phyloP scores from a whole-genome alignment of 163 green algal species.

The Botryococcus braunii region DNA sequence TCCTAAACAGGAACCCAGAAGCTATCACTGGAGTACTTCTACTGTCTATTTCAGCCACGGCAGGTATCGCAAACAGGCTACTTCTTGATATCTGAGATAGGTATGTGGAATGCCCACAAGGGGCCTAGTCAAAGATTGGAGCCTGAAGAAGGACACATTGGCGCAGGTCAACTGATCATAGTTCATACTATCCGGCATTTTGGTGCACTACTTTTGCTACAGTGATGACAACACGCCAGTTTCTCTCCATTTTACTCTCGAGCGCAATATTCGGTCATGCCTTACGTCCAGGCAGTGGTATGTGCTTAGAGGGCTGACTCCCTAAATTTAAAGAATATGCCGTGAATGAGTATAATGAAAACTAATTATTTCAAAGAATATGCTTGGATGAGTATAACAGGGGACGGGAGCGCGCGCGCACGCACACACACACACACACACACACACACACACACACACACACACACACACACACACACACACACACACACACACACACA shows the following conservation, averaged over 20 bases:
- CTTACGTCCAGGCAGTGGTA: slow-evolving; percentile 67
- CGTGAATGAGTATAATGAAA: no score
- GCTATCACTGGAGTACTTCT: slow-evolving; percentile 69
- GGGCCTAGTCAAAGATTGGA: background rate
- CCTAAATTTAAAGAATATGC: no score
- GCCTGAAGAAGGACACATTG: background rate
- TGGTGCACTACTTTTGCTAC: slow-evolving; percentile 88
- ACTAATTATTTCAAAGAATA: no score
- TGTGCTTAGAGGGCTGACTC: background rate
- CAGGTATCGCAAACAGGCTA: slow-evolving; percentile 22
- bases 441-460: no score
- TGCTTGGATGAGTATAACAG: no score
- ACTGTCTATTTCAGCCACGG: slow-evolving; percentile 63
- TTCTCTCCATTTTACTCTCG: slow-evolving; percentile 88
- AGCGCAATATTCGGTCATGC: slow-evolving; percentile 81
- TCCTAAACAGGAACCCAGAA: slow-evolving; percentile 66
- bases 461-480: no score
- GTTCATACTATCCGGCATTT: slow-evolving; percentile 87
- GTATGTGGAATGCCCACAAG: background rate
- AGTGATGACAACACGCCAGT: slow-evolving; percentile 96
- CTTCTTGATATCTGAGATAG: background rate
- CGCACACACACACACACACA: no score
- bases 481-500: no score
- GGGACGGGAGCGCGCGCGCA: no score
- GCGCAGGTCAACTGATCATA: slow-evolving; percentile 82